Evolutionary conservation across 306 rosid genomes (phyloP).

Genomic region (Medicago ruthenica): DNA sequence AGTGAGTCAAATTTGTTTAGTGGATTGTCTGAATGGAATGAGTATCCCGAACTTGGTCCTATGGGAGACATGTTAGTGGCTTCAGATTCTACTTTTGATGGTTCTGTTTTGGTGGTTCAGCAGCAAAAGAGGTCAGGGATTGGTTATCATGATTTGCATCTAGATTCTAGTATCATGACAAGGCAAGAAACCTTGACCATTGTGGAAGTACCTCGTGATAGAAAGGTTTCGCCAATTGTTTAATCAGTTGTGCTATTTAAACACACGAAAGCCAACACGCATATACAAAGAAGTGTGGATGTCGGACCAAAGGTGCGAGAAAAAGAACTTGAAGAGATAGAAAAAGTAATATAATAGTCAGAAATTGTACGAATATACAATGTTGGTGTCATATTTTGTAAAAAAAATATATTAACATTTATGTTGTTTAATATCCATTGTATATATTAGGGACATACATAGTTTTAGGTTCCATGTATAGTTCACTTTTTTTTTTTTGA

Average conservation of each 20-base stretch:
- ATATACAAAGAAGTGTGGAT: no score
- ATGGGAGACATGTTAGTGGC: conserved; percentile 64
- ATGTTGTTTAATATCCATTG: no score
- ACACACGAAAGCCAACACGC: no score
- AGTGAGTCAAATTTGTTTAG: conserved; percentile 41
- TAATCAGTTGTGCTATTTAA: background rate
- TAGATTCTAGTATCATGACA: background rate
- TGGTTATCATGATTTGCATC: background rate
- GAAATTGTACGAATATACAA: no score
- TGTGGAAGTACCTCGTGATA: conserved; percentile 28
- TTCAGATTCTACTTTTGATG: conserved; percentile 42
- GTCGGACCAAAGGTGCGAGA: no score
- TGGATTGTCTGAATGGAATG: conserved; percentile 65
- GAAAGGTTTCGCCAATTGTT: background rate
- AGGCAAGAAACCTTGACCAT: background rate
- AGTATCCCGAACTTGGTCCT: conserved; percentile 66
- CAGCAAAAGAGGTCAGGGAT: conserved; percentile 46
- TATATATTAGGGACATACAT: no score
- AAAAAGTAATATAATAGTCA: no score
- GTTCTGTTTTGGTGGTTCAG: conserved; percentile 65
- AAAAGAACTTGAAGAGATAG: no score
- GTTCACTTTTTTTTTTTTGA: no score
- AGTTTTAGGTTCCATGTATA: no score
- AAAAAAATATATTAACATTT: no score
- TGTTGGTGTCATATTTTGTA: no score